phyloP scores from a whole-genome alignment of 176 grass and related monocot species.

The Zea mays region Zm-B73-REFERENCE-NAM-5.0 NC_050097.1:192526001-192526500 shows the following conservation, averaged over 20 bases:
- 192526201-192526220: neutral
- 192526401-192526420: neutral
- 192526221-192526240: neutral
- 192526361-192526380: neutral
- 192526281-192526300: neutral
- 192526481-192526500: neutral
- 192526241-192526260: neutral
- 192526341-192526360: neutral
- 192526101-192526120: neutral
- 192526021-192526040: neutral
- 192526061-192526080: neutral
- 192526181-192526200: neutral
- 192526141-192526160: neutral
- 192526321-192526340: neutral
- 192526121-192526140: neutral
- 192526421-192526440: neutral
- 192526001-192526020: neutral
- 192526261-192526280: neutral
- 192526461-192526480: neutral
- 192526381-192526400: neutral
- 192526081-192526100: neutral
- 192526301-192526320: neutral
- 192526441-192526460: neutral
- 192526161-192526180: slow-evolving; percentile 10
- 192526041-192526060: neutral